A percentile compares a stretch with the other conserved stretches of the same genome.
Evolutionary conservation across 805 yeast genomes (phyloP).

Genomic region (Helenozyma rhizophorensis): DNA sequence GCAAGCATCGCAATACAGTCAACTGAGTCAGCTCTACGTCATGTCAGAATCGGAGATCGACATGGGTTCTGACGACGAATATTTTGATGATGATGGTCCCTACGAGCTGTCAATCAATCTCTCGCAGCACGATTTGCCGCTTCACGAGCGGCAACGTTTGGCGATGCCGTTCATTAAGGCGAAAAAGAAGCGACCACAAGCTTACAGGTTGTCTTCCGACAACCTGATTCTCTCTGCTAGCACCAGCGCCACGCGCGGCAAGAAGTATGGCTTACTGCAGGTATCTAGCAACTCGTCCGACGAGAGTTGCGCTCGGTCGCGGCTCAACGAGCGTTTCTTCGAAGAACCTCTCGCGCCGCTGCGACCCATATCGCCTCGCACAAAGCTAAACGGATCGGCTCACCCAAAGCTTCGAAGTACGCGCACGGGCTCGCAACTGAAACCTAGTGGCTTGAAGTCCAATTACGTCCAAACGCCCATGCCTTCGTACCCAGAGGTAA

Average conservation of each 20-base stretch:
- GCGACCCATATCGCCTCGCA: constrained; percentile 10
- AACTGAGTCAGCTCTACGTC: constrained; percentile 37
- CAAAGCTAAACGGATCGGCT: constrained; percentile 7
- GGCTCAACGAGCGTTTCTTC: constrained; percentile 5
- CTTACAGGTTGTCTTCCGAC: constrained; percentile 32
- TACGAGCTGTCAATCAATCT: constrained; percentile 37
- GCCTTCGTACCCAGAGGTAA: no score
- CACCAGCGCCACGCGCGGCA: constrained; percentile 22
- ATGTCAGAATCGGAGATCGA: constrained; percentile 42
- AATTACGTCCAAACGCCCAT: no score
- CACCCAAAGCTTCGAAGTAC: constrained; percentile 6
- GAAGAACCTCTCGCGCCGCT: constrained; percentile 6
- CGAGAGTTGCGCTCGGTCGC: constrained; percentile 21
- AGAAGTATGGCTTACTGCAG: constrained; percentile 27
- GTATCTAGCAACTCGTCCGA: constrained; percentile 37
- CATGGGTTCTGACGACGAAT: constrained; percentile 36
- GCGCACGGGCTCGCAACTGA: constrained; percentile 1
- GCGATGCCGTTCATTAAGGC: constrained; percentile 12
- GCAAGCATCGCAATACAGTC: constrained; percentile 37
- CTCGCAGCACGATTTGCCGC: constrained; percentile 26
- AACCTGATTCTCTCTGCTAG: constrained; percentile 31
- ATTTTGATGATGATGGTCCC: constrained; percentile 30
- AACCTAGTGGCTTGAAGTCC: no score
- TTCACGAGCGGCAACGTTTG: constrained; percentile 12
- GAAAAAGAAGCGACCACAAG: constrained; percentile 26